Evolutionary conservation across 129 eudicot species (phyloP).

Genomic region (Helianthus annuus): HanXRQr2.0-SUNRISE NC_035440.2:8083347-8083846

Average conservation of each 20-base stretch:
- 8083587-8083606: not conserved
- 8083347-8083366: conserved; percentile 24
- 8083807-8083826: no score
- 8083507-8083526: conserved; percentile 28
- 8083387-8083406: conserved; percentile 13
- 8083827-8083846: no score
- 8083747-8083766: no score
- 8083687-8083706: no score
- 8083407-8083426: conserved; percentile 25
- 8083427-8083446: conserved; percentile 25
- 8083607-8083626: no score
- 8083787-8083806: no score
- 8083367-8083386: conserved; percentile 17
- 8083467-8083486: conserved; percentile 18
- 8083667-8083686: no score
- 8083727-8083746: no score
- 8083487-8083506: conserved; percentile 34
- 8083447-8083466: conserved; percentile 29
- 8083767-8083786: no score
- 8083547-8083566: conserved; percentile 13
- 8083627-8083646: no score
- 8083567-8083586: conserved; percentile 25
- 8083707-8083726: no score
- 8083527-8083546: conserved; percentile 28
- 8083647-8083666: no score